A percentile compares a stretch with the other conserved stretches of the same genome.
These are phyloP conservation scores for Coemansia biformis DNA, from an alignment of 192 early-diverging fungal species.

Conservation along the genomic window DNA sequence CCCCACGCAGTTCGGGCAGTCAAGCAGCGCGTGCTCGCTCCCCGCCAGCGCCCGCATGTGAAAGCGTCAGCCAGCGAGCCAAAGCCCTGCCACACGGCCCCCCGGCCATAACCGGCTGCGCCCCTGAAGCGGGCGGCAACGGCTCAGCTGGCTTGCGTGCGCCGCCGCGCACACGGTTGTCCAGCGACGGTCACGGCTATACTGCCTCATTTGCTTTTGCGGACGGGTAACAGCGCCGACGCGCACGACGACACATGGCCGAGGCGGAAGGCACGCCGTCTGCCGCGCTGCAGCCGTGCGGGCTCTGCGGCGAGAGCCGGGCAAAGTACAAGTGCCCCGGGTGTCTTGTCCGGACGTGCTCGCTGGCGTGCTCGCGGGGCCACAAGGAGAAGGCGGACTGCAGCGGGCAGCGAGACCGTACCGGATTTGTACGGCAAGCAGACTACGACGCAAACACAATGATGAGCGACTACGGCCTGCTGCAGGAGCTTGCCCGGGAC, in stretches of 20 bases:
- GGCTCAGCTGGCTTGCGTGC: no score
- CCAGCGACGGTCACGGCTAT: background rate
- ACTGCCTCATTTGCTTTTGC: background rate
- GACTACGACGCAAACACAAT: conserved; percentile 60
- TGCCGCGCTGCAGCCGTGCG: conserved; percentile 15
- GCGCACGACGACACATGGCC: background rate
- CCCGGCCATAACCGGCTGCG: no score
- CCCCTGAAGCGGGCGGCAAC: no score
- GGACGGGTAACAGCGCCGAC: background rate
- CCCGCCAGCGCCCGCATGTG: no score
- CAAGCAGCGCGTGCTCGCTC: no score
- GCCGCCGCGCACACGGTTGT: no score
- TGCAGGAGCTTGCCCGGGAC: conserved; percentile 60
- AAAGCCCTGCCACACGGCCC: no score
- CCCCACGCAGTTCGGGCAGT: no score
- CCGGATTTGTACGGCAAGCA: conserved; percentile 55
- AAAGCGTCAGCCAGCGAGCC: no score
- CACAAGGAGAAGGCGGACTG: conserved; percentile 60
- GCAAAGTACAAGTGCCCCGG: conserved; percentile 69
- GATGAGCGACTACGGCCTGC: conserved; percentile 68
- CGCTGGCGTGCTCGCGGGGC: conserved; percentile 58
- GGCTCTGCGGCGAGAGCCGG: conserved; percentile 39
- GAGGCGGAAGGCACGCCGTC: background rate
- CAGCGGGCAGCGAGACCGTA: conserved; percentile 59
- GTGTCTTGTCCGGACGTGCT: conserved; percentile 61